Percentiles rank a stretch among this genome's conserved stretches.
Evolutionary conservation across 1,139 yeast genomes (phyloP).

Genomic region (Komagataea norvegica): DNA sequence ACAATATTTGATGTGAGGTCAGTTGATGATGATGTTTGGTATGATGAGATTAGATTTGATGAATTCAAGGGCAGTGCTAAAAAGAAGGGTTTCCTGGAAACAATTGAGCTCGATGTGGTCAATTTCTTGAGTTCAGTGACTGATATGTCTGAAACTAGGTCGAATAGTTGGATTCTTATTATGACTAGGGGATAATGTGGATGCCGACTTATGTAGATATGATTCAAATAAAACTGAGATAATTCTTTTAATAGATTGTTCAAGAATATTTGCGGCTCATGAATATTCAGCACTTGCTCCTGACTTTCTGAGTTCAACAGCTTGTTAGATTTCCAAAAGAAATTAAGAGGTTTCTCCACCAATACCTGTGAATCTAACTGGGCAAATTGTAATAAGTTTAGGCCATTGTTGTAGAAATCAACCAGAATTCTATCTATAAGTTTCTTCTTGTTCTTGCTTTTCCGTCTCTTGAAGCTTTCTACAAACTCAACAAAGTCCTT

Average conservation of each 20-base stretch:
- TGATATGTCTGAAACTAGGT: slow-evolving; percentile 30
- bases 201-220: slow-evolving; percentile 64
- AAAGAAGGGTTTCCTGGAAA: slow-evolving; percentile 57
- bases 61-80: slow-evolving; percentile 65
- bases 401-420: slow-evolving; percentile 59
- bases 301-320: slow-evolving; percentile 39
- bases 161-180: slow-evolving; percentile 66
- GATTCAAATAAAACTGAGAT: slow-evolving; percentile 47
- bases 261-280: slow-evolving; percentile 39
- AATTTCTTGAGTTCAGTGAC: slow-evolving; percentile 20
- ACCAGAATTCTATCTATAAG: slow-evolving; percentile 47
- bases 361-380: slow-evolving; percentile 66
- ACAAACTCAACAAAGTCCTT: slow-evolving; percentile 11
- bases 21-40: slow-evolving; percentile 2
- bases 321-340: slow-evolving; percentile 56
- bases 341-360: slow-evolving; percentile 49
- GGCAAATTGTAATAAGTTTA: slow-evolving; percentile 64
- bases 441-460: slow-evolving; percentile 35
- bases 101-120: slow-evolving; percentile 33
- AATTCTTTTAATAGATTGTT: slow-evolving; percentile 44
- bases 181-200: slow-evolving; percentile 57
- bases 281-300: slow-evolving; percentile 36
- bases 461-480: slow-evolving; percentile 9
- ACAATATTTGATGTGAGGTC: slow-evolving; percentile 48
- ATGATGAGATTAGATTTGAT: slow-evolving; percentile 51